Evolutionary conservation across 1,139 yeast genomes (phyloP), one percentile per base, ranked within the genome.

Genomic region (Kodamaea fungicola): DNA sequence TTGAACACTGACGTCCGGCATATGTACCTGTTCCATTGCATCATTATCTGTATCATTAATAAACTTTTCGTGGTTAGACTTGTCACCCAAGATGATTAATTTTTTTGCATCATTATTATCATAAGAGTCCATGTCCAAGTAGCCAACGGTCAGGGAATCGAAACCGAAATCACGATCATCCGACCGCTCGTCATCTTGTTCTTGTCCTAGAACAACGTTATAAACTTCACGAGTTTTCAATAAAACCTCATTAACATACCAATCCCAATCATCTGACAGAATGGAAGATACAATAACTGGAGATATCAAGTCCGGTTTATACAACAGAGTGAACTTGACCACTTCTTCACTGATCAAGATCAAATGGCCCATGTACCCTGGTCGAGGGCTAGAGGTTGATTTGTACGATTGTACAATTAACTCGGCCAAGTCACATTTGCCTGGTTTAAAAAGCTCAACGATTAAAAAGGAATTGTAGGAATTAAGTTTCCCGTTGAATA

Each of bases 361-460:
- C 36, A 71, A 51, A 46, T 71, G 77, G 1, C 77, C 77, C 64
- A 70, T 62, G 43, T 69, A 71, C 0, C 76, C 77, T 0, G 76
- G 75, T 28, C 74, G 50, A 2, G 70, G 64, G 2, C 53, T 59
- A 2, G 50, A 49, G 9, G 51, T 39, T 6, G 48, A 43, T 22
- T 46, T 47, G 44, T 67, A 68, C 3, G 69, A 52, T 12, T 49
- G 42, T 6, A 62, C 63, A 12, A 71, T 68, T 22, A 69, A 42
- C 3, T 55, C 53, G 2, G 72, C 61, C 41, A 71, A 57, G 42
- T 61, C 51, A 34, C 69, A 61, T 25, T 54, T 48, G 6, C 57
- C 57, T 2, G 49, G 42, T 32, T 55, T 55, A 40, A 71, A 71
- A 26, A 71, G 50, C 34, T 70, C 74, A 27, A 70, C 71, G 33